Evolutionary conservation across 1,139 yeast species (phyloP).

Genomic region (Ogataea hybrid): DNA sequence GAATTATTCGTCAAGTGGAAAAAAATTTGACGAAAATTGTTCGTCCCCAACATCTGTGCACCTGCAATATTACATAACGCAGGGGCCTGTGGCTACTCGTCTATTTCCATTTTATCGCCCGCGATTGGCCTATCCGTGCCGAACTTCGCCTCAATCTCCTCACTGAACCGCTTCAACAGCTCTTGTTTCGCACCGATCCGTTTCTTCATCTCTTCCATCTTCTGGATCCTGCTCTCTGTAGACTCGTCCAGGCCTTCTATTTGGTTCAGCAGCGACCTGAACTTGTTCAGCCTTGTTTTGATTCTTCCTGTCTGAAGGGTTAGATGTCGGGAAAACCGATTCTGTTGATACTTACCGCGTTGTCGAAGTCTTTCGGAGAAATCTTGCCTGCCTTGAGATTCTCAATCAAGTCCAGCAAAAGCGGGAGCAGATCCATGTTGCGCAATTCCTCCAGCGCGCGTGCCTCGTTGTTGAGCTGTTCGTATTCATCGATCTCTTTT

Average conservation of each 20-base stretch:
- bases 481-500: conserved; percentile 14
- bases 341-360: conserved; percentile 27
- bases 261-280: conserved; percentile 23
- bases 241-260: conserved; percentile 31
- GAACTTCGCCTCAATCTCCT: conserved; percentile 21
- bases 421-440: conserved; percentile 29
- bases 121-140: neutral
- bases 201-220: conserved; percentile 23
- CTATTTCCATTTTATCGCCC: conserved; percentile 2
- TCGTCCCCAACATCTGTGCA: conserved; percentile 5
- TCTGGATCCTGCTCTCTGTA: conserved; percentile 24
- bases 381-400: conserved; percentile 32
- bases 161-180: conserved; percentile 18
- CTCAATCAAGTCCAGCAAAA: conserved; percentile 32
- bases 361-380: conserved; percentile 33
- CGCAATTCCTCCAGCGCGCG: conserved; percentile 16
- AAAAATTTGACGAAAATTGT: conserved; percentile 9
- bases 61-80: conserved; percentile 1
- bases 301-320: conserved; percentile 30
- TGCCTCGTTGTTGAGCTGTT: conserved; percentile 13
- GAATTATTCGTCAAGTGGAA: conserved; percentile 5
- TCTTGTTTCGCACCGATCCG: conserved; percentile 23
- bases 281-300: conserved; percentile 26
- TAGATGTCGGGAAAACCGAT: neutral
- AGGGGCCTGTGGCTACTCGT: neutral